Percentiles rank a stretch among this genome's conserved stretches.
Conservation (phyloP, 306 rosid genomes). For the Castanea crenata region DNA sequence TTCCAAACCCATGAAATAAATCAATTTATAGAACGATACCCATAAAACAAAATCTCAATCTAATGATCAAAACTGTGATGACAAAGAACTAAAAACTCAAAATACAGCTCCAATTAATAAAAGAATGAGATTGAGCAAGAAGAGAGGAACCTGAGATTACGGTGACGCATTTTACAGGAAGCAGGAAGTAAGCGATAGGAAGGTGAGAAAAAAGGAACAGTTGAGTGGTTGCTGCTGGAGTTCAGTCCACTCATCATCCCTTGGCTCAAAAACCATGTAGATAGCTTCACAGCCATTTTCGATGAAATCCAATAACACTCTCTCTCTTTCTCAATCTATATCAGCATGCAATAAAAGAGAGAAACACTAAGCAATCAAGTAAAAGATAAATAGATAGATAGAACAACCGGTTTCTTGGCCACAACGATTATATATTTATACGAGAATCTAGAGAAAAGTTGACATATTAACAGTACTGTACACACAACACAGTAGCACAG, state of each 20-base stretch:
- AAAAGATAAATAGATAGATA: neutral
- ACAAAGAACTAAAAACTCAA: neutral
- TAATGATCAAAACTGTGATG: neutral
- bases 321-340: neutral
- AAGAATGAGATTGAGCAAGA: neutral
- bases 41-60: neutral
- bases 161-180: constrained; percentile 58
- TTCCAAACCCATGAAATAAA: neutral
- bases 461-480: neutral
- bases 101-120: neutral
- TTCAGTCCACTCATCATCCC: constrained; percentile 37
- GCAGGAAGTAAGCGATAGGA: constrained; percentile 40
- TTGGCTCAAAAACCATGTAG: constrained; percentile 54
- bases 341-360: neutral
- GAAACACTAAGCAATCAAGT: neutral
- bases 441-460: neutral
- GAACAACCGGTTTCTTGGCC: constrained; percentile 2
- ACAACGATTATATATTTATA: neutral
- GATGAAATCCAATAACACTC: neutral
- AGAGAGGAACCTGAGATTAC: constrained; percentile 46
- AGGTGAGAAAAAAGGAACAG: constrained; percentile 26
- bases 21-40: neutral
- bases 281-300: constrained; percentile 58
- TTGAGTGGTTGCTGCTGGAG: constrained; percentile 28
- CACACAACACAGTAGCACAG: too few species aligned